phyloP scores from a whole-genome alignment of 1,284 basidiomycete genomes.

The Rhizoctonia solani region DNA sequence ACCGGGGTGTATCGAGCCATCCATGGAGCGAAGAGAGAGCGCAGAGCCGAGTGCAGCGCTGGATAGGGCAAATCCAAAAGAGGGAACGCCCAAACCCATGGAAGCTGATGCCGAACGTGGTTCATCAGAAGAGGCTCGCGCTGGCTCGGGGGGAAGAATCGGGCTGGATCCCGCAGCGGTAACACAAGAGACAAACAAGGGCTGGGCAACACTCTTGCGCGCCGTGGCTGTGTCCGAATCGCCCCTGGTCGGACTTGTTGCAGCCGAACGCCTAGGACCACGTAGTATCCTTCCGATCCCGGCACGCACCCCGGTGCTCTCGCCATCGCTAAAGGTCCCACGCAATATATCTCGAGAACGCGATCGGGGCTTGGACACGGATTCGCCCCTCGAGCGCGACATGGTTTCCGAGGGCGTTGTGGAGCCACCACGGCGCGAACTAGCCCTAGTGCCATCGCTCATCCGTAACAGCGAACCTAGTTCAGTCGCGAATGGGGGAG shows the following conservation, averaged over 20 bases:
- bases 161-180: conserved; percentile 11
- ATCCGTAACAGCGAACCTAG: neutral
- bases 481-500: neutral
- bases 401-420: conserved; percentile 21
- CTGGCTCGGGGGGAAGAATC: neutral
- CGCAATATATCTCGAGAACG: conserved; percentile 20
- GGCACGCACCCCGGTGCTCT: conserved; percentile 7
- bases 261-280: conserved; percentile 3
- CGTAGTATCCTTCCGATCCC: conserved; percentile 12
- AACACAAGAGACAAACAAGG: conserved; percentile 7
- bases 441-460: neutral
- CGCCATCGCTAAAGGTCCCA: conserved; percentile 20
- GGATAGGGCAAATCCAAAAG: conserved; percentile 26
- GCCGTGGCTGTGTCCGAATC: neutral
- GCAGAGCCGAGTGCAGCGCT: conserved; percentile 22
- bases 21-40: conserved; percentile 16
- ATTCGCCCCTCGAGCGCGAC: neutral
- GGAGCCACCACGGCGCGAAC: neutral
- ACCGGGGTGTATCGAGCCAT: neutral
- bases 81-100: conserved; percentile 16
- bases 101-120: neutral
- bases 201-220: neutral
- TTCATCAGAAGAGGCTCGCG: conserved; percentile 9
- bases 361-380: conserved; percentile 13
- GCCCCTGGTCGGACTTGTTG: neutral